Evolutionary conservation across 805 yeast species (phyloP).

Genomic region (Maudiozyma bulderi): DNA sequence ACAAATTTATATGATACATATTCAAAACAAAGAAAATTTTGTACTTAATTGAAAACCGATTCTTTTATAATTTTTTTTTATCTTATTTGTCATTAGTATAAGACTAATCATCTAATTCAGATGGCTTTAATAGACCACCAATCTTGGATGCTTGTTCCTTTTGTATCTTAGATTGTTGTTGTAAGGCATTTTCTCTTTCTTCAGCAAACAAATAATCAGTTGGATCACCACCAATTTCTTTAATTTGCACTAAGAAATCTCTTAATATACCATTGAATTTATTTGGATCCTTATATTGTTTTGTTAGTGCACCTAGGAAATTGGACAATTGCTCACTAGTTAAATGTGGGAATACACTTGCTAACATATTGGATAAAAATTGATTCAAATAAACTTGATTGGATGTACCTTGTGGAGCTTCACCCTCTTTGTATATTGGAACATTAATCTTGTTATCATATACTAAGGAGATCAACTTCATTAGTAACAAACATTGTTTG

Average conservation of each 20-base stretch:
- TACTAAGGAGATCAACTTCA: constrained; percentile 74
- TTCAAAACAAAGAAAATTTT: neutral
- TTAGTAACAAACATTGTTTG: constrained; percentile 73
- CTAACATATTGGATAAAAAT: constrained; percentile 70
- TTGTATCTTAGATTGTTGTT: constrained; percentile 59
- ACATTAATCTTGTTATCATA: constrained; percentile 63
- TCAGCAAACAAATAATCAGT: constrained; percentile 92
- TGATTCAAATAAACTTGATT: constrained; percentile 72
- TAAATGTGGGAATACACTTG: constrained; percentile 87
- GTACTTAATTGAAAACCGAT: neutral
- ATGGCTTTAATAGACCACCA: constrained; percentile 91
- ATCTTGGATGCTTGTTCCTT: constrained; percentile 76
- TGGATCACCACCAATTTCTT: constrained; percentile 90
- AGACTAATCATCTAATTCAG: constrained; percentile 75
- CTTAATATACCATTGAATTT: constrained; percentile 79
- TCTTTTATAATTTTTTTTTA: neutral
- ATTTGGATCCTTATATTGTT: constrained; percentile 59
- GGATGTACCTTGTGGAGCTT: constrained; percentile 78
- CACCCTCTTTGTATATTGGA: constrained; percentile 71
- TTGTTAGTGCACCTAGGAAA: constrained; percentile 68
- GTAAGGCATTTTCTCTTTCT: constrained; percentile 70
- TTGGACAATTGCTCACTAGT: constrained; percentile 72
- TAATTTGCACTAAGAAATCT: constrained; percentile 93
- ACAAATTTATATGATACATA: neutral
- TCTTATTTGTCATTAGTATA: neutral